Base-by-base conservation (phyloP, 192 early-diverging fungal species). In the Entrophospora sp. region DNA sequence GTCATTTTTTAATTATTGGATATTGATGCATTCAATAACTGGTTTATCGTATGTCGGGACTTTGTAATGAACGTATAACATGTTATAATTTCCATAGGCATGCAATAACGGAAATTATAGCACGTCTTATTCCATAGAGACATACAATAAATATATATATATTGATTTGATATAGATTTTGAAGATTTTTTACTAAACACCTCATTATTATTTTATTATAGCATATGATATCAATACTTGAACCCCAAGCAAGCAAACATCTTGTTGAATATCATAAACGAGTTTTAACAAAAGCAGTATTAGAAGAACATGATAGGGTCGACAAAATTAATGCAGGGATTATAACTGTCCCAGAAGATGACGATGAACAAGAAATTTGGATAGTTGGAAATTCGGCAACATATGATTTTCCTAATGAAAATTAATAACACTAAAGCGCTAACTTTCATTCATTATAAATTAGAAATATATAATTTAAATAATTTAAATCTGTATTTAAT, bases 201-300 rank as follows among this genome's bases (percentile, higher is more conserved):
- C 20, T 53, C 22, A 63, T 14, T n/a, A n/a, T n/a, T n/a, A n/a
- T n/a, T 25, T n/a, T 27, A 22, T 36, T 14, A 4, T 67, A 42
- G 38, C 22, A 68, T 51, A 79, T 73, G 57, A 52, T 84, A 13
- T 73, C 77, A 22, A 73, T 78, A 3, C 69, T 76, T 2, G 73
- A 77, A 30, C 71, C 79, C 7, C 70, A 73, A 8, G 78, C 75
- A 36, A 80, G 73, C 18, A 81, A 74, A 40, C 46, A 63, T 43
- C 55, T 83, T 24, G 34, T 73, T 40, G 85, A 88, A 24, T 85
- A 85, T 65, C 81, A 87, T 60, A 81, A 83, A 20, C 75, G 85
- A 8, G 80, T 84, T 46, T 67, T 81, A 64, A 73, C 74, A 22
- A 81, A 81, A 59, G 34, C 77, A 40, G 70, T 70, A 30, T 18